Evolutionary conservation across 179 eudicot genomes (phyloP), one percentile per base, ranked within the genome.

Genomic region (Camellia oleifera): DNA sequence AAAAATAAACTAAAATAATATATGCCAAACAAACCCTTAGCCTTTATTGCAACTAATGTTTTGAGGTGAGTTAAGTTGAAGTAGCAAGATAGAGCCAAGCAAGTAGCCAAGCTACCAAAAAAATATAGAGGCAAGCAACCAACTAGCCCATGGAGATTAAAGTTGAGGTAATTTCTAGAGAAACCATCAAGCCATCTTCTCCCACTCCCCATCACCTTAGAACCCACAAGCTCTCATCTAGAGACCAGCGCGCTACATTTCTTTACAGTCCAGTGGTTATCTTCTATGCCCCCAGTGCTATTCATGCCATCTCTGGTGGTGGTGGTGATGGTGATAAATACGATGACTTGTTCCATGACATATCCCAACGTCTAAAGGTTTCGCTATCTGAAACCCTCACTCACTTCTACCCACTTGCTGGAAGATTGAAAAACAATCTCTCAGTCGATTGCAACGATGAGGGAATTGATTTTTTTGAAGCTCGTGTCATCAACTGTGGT

Each of bases 211-310:
- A 20, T 14, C 77, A 78, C 70, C 83, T 77, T 52, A 82, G 7
- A 75, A 67, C 5, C 53, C 78, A 32, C 79, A 87, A 80, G 32
- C 77, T 84, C 15, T 80, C 73, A 58, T 56, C 75, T n/a, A 56
- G 84, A 23, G 89, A 87, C 65, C 89, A 84, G 45, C 78, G 80
- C 20, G 81, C 84, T 66, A 84, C 89, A 3, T 82, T 83, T 52
- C 74, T 80, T 11, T 84, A 82, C 63, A 82, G 83, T 18, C 87
- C 89, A 32, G 67, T 84, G 18, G 40, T 84, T 61, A 17, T 87
- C 67, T 87, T 80, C 75, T 87, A 84, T 52, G 82, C 81, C 14
- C 32, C 1, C 32, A 26, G 32, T 26, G 32, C 32, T 26, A 26
- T 26, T 26, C 32, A 26, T 26, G 32, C 32, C 0, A 26, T 26